Percentiles rank a stretch among this genome's conserved stretches.
phyloP scores from a whole-genome alignment of 2,329 filamentous ascomycete species.

The Ascochyta koolunga region DNA sequence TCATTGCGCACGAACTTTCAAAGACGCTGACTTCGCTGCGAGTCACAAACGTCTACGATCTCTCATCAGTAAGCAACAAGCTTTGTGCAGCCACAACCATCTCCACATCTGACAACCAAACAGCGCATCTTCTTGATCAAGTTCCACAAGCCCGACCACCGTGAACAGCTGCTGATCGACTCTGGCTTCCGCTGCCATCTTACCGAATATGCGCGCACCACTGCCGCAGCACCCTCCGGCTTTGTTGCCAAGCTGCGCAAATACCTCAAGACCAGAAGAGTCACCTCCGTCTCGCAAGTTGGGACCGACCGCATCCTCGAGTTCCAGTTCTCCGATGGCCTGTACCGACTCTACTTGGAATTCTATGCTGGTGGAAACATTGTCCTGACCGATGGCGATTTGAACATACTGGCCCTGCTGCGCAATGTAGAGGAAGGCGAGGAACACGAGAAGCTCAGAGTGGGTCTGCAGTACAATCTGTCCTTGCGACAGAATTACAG shows the following conservation, averaged over 20 bases:
- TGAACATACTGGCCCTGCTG: slow-evolving; percentile 81
- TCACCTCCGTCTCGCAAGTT: slow-evolving; percentile 82
- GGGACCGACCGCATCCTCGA: slow-evolving; percentile 94
- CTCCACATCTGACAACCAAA: slow-evolving; percentile 12
- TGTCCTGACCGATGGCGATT: slow-evolving; percentile 83
- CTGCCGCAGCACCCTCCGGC: slow-evolving; percentile 79
- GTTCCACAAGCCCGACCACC: slow-evolving; percentile 86
- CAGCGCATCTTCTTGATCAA: slow-evolving; percentile 92
- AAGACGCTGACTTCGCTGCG: slow-evolving; percentile 76
- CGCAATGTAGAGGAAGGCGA: slow-evolving; percentile 80
- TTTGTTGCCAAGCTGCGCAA: slow-evolving; percentile 89
- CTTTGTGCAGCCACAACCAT: not conserved
- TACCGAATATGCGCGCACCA: slow-evolving; percentile 86
- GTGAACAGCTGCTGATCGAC: slow-evolving; percentile 90
- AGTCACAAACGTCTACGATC: slow-evolving; percentile 92
- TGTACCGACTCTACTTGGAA: slow-evolving; percentile 86
- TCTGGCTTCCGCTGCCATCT: slow-evolving; percentile 95
- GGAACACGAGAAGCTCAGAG: slow-evolving; percentile 80
- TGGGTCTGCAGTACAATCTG: slow-evolving; percentile 79
- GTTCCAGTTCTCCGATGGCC: slow-evolving; percentile 88
- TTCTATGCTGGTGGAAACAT: slow-evolving; percentile 97
- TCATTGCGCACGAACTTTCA: slow-evolving; percentile 92
- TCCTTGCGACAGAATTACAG: slow-evolving; percentile 83
- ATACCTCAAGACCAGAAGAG: slow-evolving; percentile 81
- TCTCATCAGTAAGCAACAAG: slow-evolving; percentile 69